A percentile compares a stretch with the other conserved stretches of the same genome.
These are phyloP conservation scores for Exophiala aquamarina DNA, from an alignment of 2,329 filamentous ascomycete genomes.

Conservation along the genomic window DNA sequence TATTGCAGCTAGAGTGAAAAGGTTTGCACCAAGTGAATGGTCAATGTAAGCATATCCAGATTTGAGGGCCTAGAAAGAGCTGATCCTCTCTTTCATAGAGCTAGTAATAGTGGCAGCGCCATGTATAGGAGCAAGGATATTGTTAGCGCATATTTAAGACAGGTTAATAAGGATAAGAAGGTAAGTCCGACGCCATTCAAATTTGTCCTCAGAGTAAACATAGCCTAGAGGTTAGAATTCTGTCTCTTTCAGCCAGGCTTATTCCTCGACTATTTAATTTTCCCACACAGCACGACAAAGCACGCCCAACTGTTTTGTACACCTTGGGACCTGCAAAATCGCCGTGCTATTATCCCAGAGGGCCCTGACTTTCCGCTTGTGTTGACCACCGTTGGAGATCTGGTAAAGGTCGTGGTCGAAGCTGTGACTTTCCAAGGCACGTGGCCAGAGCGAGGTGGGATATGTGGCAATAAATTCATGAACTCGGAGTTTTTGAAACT, in stretches of 20 bases:
- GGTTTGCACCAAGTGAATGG: slow-evolving; percentile 38
- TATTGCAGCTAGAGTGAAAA: slow-evolving; percentile 30
- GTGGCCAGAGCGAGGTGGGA: slow-evolving; percentile 43
- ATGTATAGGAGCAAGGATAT: slow-evolving; percentile 50
- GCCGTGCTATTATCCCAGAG: slow-evolving; percentile 34
- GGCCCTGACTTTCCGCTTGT: slow-evolving; percentile 32
- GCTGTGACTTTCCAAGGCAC: slow-evolving; percentile 42
- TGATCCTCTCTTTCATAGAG: no score
- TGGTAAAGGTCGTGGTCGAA: slow-evolving; percentile 36
- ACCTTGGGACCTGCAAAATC: slow-evolving; percentile 37
- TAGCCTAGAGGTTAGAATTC: slow-evolving; percentile 52
- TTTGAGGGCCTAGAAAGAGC: no score
- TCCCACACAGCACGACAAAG: slow-evolving; percentile 48
- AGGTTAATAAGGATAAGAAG: slow-evolving; percentile 51
- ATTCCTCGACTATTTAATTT: slow-evolving; percentile 57
- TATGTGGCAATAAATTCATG: slow-evolving; percentile 35
- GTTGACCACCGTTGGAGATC: slow-evolving; percentile 38
- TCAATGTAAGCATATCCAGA: slow-evolving; percentile 21
- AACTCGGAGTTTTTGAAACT: slow-evolving; percentile 34
- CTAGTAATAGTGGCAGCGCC: no score
- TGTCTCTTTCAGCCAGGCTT: slow-evolving; percentile 56
- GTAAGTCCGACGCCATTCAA: slow-evolving; percentile 27
- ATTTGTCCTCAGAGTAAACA: no score
- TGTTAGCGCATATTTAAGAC: slow-evolving; percentile 50
- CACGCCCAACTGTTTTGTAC: slow-evolving; percentile 40